A percentile compares a stretch with the other conserved stretches of the same genome.
phyloP scores from a whole-genome alignment of 2,329 filamentous ascomycete species.

The Epichloe gansuensis region DNA sequence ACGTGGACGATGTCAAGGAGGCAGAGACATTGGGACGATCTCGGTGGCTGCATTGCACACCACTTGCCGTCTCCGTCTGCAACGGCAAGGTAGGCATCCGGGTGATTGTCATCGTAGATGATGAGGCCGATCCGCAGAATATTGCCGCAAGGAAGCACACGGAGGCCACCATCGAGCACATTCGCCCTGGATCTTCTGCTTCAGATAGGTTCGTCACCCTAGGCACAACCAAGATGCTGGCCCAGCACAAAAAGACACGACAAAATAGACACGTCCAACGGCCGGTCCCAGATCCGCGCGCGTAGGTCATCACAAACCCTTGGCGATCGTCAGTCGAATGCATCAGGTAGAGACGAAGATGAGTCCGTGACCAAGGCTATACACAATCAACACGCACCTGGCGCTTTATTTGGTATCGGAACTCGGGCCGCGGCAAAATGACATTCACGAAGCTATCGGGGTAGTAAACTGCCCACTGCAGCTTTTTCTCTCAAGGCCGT shows the following conservation, averaged over 20 bases:
- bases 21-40: constrained; percentile 39
- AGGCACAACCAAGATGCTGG: neutral
- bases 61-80: constrained; percentile 42
- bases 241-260: neutral
- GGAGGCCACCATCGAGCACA: neutral
- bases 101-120: constrained; percentile 65
- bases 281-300: constrained; percentile 1
- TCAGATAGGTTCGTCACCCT: neutral
- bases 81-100: constrained; percentile 60
- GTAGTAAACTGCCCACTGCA: no score
- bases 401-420: neutral
- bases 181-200: neutral
- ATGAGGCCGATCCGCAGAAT: constrained; percentile 26
- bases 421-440: no score
- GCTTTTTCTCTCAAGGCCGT: no score
- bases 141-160: neutral
- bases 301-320: constrained; percentile 11
- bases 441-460: no score
- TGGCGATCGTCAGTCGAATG: neutral
- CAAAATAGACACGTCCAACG: neutral
- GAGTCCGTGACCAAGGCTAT: constrained; percentile 6
- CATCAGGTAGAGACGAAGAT: neutral
- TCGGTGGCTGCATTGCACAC: constrained; percentile 68
- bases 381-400: constrained; percentile 8
- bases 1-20: constrained; percentile 3